phyloP scores from a whole-genome alignment of 2,329 filamentous ascomycete species.

The Paracoccidioides brasiliensis region DNA sequence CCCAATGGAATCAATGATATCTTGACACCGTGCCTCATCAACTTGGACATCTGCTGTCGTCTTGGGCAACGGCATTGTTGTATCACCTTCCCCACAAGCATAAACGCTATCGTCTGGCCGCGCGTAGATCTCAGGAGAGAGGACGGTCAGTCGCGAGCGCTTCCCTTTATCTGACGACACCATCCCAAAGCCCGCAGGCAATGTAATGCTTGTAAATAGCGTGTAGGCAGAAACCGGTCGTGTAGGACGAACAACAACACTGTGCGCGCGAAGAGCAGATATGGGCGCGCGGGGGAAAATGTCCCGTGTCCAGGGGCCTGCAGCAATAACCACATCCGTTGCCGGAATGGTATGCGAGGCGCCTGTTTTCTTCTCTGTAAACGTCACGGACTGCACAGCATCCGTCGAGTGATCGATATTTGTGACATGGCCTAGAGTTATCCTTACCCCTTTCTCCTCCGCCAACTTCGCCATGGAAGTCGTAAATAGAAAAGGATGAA shows the following conservation, averaged over 20 bases:
- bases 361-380: conserved; percentile 40
- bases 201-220: conserved; percentile 67
- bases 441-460: conserved; percentile 51
- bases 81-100: conserved; percentile 84
- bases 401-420: conserved; percentile 45
- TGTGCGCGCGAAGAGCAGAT: conserved; percentile 47
- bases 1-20: conserved; percentile 66
- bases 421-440: conserved; percentile 57
- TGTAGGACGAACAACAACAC: conserved; percentile 46
- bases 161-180: conserved; percentile 33
- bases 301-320: conserved; percentile 48
- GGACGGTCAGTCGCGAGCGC: conserved; percentile 43
- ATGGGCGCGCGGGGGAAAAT: conserved; percentile 46
- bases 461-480: conserved; percentile 69
- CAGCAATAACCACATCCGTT: conserved; percentile 47
- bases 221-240: conserved; percentile 38
- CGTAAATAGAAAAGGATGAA: conserved; percentile 86
- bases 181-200: conserved; percentile 50
- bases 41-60: conserved; percentile 62
- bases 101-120: conserved; percentile 82
- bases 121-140: conserved; percentile 87
- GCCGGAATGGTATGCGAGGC: conserved; percentile 40
- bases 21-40: conserved; percentile 66
- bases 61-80: conserved; percentile 57
- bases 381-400: conserved; percentile 50